These are phyloP conservation scores for Trichoderma sp. DNA, from an alignment of 2,329 filamentous ascomycete genomes.

Conservation along the genomic window DNA sequence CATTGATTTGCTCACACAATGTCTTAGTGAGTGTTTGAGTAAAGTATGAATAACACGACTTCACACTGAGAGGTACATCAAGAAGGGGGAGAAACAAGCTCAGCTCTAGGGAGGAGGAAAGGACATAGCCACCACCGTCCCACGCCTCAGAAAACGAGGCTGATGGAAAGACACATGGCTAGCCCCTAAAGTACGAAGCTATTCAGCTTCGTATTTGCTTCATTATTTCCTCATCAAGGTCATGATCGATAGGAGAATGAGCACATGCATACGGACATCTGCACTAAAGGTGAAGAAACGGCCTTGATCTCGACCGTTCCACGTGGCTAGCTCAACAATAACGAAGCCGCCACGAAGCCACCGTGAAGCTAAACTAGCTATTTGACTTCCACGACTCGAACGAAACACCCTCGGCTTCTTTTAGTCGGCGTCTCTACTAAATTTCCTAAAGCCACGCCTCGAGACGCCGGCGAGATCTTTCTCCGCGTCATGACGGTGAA, in stretches of 20 bases:
- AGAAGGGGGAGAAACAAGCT: neutral
- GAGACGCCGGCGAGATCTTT: neutral
- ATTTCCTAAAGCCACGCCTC: neutral
- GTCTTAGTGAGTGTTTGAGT: neutral
- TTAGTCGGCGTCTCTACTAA: neutral
- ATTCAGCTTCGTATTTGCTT: neutral
- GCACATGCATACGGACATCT: neutral
- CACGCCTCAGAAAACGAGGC: neutral
- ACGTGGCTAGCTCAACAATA: neutral
- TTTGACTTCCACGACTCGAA: neutral
- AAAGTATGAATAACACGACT: neutral
- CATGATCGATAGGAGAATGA: neutral
- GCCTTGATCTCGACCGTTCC: neutral
- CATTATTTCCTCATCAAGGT: neutral
- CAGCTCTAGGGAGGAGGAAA: neutral
- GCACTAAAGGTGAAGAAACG: neutral
- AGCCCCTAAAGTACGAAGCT: neutral
- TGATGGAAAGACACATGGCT: neutral
- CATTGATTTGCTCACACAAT: neutral
- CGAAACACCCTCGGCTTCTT: neutral
- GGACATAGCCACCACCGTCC: neutral
- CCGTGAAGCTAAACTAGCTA: neutral
- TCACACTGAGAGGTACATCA: neutral
- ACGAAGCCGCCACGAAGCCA: conserved; percentile 2
- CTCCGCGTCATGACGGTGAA: neutral